A percentile compares a stretch with the other conserved stretches of the same genome.
Evolutionary conservation across 176 grass and related monocot species (phyloP).

Genomic region (Eremochloa ophiuroides): DNA sequence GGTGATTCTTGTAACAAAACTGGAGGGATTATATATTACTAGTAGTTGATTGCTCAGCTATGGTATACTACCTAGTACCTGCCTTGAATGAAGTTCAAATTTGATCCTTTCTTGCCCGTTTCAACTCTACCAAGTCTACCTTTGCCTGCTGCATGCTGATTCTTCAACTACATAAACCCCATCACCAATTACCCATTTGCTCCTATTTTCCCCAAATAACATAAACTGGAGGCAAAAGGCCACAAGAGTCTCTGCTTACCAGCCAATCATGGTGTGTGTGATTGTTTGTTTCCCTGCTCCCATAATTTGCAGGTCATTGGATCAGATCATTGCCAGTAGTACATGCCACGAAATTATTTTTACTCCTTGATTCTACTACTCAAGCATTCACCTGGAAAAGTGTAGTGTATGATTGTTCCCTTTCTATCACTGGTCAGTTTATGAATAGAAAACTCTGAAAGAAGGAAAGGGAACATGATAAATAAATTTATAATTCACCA

Average conservation of each 20-base stretch:
- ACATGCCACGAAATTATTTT: neutral
- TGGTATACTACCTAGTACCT: neutral
- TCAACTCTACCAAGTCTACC: neutral
- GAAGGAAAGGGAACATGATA: neutral
- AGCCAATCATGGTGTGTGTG: constrained; percentile 2
- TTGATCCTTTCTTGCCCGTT: neutral
- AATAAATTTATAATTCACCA: constrained; percentile 26
- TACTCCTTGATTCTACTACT: neutral
- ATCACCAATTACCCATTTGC: neutral
- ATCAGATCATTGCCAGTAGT: constrained; percentile 5
- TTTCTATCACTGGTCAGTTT: neutral
- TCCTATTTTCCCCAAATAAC: neutral
- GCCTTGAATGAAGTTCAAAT: neutral
- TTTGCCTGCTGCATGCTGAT: neutral
- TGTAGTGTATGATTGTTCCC: neutral
- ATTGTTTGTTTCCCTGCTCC: constrained; percentile 9
- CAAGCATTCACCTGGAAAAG: constrained; percentile 24
- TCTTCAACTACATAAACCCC: neutral
- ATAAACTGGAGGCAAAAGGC: neutral
- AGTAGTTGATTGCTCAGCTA: neutral
- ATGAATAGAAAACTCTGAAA: neutral
- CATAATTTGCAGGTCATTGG: constrained; percentile 9
- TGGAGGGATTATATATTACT: neutral
- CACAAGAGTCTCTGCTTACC: neutral
- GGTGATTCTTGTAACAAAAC: constrained; percentile 24